Evolutionary conservation across 2,329 filamentous ascomycete species (phyloP).

Genomic region (Sclerotinia spermophila): DNA sequence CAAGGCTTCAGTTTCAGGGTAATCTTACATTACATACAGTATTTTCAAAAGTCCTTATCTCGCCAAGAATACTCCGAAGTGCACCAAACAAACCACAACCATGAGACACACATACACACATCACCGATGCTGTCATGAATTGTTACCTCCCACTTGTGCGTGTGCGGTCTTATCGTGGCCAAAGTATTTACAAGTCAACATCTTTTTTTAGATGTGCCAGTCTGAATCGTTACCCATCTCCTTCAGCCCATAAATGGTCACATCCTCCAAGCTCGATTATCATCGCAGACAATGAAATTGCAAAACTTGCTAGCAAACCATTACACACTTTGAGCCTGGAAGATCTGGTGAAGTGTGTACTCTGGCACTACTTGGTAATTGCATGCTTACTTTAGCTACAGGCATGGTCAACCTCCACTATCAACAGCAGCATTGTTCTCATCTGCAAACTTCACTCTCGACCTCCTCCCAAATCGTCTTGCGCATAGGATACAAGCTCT

Average conservation of each 20-base stretch:
- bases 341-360: conserved; percentile 76
- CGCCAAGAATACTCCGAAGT: background rate
- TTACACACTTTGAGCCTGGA: conserved; percentile 80
- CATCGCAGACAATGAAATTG: conserved; percentile 71
- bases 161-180: background rate
- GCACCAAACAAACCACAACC: background rate
- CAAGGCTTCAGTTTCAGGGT: too few relatives aligned
- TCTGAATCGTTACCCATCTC: conserved; percentile 30
- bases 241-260: conserved; percentile 39
- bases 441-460: conserved; percentile 94
- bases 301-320: conserved; percentile 70
- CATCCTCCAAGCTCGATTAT: conserved; percentile 46
- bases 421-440: conserved; percentile 75
- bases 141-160: background rate
- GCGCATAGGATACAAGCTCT: conserved; percentile 92
- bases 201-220: conserved; percentile 8
- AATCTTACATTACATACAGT: too few relatives aligned
- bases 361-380: too few relatives aligned
- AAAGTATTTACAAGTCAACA: background rate
- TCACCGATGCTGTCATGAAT: conserved; percentile 2
- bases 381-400: conserved; percentile 34
- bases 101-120: background rate
- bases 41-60: too few relatives aligned
- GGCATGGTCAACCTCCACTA: conserved; percentile 78
- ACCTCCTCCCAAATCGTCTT: conserved; percentile 84